phyloP scores from a whole-genome alignment of 495 filamentous ascomycete species.

The Lophiostoma macrostomum region DNA sequence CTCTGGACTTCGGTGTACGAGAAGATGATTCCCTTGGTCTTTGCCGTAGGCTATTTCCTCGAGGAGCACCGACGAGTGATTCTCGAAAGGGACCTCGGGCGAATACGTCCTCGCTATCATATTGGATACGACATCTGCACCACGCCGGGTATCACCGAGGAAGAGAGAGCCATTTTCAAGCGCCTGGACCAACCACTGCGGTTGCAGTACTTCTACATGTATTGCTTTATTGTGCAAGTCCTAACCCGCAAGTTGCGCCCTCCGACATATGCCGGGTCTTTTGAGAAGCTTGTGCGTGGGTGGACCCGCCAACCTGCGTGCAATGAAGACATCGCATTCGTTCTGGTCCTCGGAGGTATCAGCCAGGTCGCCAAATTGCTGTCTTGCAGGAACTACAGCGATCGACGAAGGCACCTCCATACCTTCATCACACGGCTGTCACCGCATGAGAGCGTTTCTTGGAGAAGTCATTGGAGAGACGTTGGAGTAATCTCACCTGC shows the following conservation, averaged over 20 bases:
- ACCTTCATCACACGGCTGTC: constrained; percentile 28
- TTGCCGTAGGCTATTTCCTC: constrained; percentile 29
- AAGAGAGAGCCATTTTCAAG: constrained; percentile 21
- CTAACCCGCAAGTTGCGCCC: constrained; percentile 24
- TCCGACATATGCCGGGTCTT: constrained; percentile 26
- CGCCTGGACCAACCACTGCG: constrained; percentile 19
- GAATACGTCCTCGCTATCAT: constrained; percentile 15
- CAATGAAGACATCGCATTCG: constrained; percentile 29
- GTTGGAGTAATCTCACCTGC: constrained; percentile 24
- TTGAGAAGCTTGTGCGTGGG: constrained; percentile 26
- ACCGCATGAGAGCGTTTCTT: constrained; percentile 20
- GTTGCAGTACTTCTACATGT: constrained; percentile 31
- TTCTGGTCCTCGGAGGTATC: constrained; percentile 27
- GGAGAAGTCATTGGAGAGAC: constrained; percentile 26
- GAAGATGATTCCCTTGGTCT: constrained; percentile 31
- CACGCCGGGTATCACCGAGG: constrained; percentile 19
- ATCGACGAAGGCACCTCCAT: constrained; percentile 23
- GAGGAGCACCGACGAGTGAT: constrained; percentile 28
- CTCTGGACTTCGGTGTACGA: constrained; percentile 29
- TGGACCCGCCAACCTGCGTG: constrained; percentile 16
- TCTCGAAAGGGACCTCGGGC: constrained; percentile 24
- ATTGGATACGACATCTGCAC: constrained; percentile 29
- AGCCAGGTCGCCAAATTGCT: constrained; percentile 28
- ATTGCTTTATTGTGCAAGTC: constrained; percentile 31
- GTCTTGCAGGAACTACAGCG: constrained; percentile 25